phyloP scores from a whole-genome alignment of 164 flowering plant genomes.

The Berberis vulgaris region DNA sequence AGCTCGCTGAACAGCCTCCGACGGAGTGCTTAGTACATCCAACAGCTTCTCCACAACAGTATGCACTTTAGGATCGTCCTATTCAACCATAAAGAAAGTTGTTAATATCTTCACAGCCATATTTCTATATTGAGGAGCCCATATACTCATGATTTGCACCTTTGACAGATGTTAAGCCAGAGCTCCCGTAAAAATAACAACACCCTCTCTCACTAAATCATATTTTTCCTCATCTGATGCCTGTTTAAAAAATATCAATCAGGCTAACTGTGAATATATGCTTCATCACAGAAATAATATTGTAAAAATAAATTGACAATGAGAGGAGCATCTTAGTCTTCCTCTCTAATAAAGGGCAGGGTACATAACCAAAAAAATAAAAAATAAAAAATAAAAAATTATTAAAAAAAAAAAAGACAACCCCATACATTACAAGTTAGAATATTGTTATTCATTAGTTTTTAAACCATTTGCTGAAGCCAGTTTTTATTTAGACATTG shows the following conservation, averaged over 20 bases:
- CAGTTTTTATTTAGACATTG: too few species aligned
- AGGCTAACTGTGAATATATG: not conserved
- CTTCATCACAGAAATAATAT: too few species aligned
- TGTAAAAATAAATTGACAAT: too few species aligned
- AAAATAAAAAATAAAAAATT: too few species aligned
- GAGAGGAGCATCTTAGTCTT: too few species aligned
- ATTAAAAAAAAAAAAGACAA: too few species aligned
- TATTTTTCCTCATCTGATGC: constrained; percentile 88
- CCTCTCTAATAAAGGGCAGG: too few species aligned
- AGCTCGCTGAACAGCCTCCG: constrained; percentile 98
- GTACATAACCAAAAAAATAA: too few species aligned
- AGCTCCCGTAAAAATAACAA: constrained; percentile 94
- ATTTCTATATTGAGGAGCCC: not conserved
- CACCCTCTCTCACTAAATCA: constrained; percentile 98
- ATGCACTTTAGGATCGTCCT: constrained; percentile 96
- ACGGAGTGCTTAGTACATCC: constrained; percentile 95
- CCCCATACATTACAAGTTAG: too few species aligned
- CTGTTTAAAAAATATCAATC: constrained; percentile 21
- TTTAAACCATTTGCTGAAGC: too few species aligned
- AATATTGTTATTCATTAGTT: too few species aligned
- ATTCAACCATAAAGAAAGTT: constrained; percentile 13
- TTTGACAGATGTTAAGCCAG: constrained; percentile 83
- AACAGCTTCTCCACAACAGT: constrained; percentile 87
- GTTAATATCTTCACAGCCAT: not conserved
- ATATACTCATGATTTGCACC: constrained; percentile 27